Percentiles rank a stretch among this genome's conserved stretches.
phyloP scores from a whole-genome alignment of 805 yeast genomes.

The Candida chauliodis region DNA sequence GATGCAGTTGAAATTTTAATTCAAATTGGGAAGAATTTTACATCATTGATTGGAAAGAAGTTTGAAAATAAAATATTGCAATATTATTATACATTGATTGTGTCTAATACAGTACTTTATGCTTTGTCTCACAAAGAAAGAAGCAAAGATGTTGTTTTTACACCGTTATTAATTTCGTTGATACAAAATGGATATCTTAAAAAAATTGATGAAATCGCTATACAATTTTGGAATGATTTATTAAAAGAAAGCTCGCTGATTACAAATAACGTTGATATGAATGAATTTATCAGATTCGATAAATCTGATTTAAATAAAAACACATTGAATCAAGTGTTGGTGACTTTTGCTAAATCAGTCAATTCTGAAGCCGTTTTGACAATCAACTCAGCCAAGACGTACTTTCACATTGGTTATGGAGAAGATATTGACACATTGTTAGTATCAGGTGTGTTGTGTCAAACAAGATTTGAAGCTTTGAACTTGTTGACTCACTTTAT shows the following conservation, averaged over 20 bases:
- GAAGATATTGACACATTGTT: slow-evolving; percentile 15
- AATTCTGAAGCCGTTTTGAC: slow-evolving; percentile 32
- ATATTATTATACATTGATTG: slow-evolving; percentile 27
- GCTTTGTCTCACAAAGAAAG: slow-evolving; percentile 28
- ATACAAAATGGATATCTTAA: slow-evolving; percentile 50
- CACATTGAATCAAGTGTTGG: slow-evolving; percentile 40
- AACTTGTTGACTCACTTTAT: slow-evolving; percentile 36
- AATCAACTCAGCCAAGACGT: slow-evolving; percentile 34
- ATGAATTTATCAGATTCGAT: slow-evolving; percentile 30
- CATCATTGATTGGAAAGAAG: slow-evolving; percentile 20
- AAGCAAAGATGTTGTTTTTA: slow-evolving; percentile 25
- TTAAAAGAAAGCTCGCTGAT: slow-evolving; percentile 13
- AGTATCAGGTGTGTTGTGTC: slow-evolving; percentile 32
- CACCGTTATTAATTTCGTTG: slow-evolving; percentile 45
- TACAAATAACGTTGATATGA: slow-evolving; percentile 19
- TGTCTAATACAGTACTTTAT: slow-evolving; percentile 34
- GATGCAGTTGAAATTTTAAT: slow-evolving; percentile 41
- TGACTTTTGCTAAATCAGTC: slow-evolving; percentile 44
- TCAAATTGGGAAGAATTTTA: slow-evolving; percentile 23
- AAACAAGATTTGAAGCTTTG: slow-evolving; percentile 37
- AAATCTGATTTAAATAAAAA: slow-evolving; percentile 37
- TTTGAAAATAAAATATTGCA: slow-evolving; percentile 18
- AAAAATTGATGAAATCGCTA: slow-evolving; percentile 23
- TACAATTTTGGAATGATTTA: slow-evolving; percentile 16
- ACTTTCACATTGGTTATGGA: slow-evolving; percentile 17